A percentile compares a stretch with the other conserved stretches of the same genome.
These are phyloP conservation scores for Kurtzmaniella quercitrusa DNA, from an alignment of 1,139 yeast species.

Conservation along the genomic window DNA sequence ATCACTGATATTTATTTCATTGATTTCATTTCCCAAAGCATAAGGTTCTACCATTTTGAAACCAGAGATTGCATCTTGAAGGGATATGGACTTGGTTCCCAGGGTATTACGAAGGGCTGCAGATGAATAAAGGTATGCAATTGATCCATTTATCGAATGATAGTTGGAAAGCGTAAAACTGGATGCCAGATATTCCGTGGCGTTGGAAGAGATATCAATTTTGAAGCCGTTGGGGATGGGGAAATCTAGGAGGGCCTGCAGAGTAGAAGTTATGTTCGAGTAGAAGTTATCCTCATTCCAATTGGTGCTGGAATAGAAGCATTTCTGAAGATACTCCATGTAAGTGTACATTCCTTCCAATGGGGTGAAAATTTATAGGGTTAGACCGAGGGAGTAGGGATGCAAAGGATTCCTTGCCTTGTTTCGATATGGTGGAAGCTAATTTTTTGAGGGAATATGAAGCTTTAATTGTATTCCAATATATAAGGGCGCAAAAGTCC, in stretches of 20 bases:
- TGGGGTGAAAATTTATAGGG: background rate
- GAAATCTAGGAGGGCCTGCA: slow-evolving; percentile 71
- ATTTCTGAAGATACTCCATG: slow-evolving; percentile 77
- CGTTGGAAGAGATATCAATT: slow-evolving; percentile 66
- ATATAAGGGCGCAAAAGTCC: no score
- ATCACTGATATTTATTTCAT: slow-evolving; percentile 3
- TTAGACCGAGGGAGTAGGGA: background rate
- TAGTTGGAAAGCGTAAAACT: slow-evolving; percentile 69
- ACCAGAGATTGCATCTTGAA: slow-evolving; percentile 78
- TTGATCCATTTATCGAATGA: slow-evolving; percentile 72
- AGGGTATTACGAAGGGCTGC: slow-evolving; percentile 47
- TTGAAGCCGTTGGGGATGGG: slow-evolving; percentile 65
- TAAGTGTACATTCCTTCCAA: slow-evolving; percentile 57
- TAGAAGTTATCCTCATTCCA: slow-evolving; percentile 81
- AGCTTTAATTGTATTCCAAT: no score
- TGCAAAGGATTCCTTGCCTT: background rate
- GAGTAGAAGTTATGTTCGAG: slow-evolving; percentile 66
- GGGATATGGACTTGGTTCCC: slow-evolving; percentile 51
- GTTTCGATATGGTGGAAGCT: no score
- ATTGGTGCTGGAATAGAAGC: slow-evolving; percentile 62
- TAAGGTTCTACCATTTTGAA: slow-evolving; percentile 57
- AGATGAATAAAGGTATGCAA: slow-evolving; percentile 77
- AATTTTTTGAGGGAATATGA: background rate
- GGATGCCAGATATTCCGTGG: slow-evolving; percentile 70
- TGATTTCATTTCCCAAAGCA: slow-evolving; percentile 3